Percentiles rank a stretch among this genome's conserved stretches.
Conservation (phyloP, 352 stramenopile species). For the Thraustochytrium sp. region DNA sequence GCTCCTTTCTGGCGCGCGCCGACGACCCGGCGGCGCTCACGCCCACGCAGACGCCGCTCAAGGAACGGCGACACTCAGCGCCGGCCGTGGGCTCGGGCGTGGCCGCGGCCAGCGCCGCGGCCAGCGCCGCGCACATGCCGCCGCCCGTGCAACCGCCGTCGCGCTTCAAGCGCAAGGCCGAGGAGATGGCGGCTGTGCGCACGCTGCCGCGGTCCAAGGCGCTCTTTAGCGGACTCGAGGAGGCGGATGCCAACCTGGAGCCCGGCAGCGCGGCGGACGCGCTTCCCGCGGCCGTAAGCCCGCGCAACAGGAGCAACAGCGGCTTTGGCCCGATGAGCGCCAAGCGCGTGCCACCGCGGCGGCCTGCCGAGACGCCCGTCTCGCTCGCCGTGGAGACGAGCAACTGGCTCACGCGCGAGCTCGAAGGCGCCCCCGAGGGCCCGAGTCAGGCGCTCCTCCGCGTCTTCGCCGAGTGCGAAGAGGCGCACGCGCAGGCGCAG, state of each 20-base stretch:
- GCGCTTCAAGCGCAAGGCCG: not conserved
- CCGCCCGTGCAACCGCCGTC: not conserved
- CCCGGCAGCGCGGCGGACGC: not conserved
- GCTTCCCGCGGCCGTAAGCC: not conserved
- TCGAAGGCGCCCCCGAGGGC: not conserved
- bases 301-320: not conserved
- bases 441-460: not conserved
- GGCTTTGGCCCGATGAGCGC: no score
- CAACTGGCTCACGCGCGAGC: slow-evolving; percentile 31
- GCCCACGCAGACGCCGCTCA: not conserved
- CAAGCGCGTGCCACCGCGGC: not conserved
- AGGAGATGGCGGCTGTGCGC: not conserved
- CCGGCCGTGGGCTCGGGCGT: not conserved
- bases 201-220: not conserved
- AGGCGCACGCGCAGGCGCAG: not conserved
- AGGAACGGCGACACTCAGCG: not conserved
- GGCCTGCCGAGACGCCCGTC: slow-evolving; percentile 15
- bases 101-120: not conserved
- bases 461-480: slow-evolving; percentile 20
- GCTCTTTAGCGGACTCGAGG: not conserved
- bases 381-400: slow-evolving; percentile 18
- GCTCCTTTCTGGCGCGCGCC: not conserved
- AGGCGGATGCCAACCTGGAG: not conserved
- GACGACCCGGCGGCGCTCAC: not conserved
- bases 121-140: no score